Evolutionary conservation across 208 protist species (phyloP).

Genomic region (Trypanosoma avium): DNA sequence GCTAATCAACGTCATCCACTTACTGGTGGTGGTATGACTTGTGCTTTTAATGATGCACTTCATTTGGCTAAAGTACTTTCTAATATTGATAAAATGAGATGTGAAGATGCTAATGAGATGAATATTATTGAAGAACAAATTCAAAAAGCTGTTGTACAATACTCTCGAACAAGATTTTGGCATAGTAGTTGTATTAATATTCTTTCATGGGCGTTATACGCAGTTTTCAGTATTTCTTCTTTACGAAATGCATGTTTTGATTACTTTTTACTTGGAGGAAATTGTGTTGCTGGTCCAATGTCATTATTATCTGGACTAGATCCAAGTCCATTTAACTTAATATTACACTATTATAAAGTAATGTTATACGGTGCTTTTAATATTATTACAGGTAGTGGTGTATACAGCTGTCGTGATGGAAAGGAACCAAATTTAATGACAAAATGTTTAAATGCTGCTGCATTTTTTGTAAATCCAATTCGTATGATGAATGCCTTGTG

Average conservation of each 20-base stretch:
- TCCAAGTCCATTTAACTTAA: slow-evolving; percentile 52
- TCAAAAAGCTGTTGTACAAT: slow-evolving; percentile 56
- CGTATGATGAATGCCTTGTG: slow-evolving; percentile 58
- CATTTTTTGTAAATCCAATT: slow-evolving; percentile 57
- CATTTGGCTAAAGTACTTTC: slow-evolving; percentile 66
- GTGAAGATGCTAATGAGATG: slow-evolving; percentile 43
- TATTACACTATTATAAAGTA: slow-evolving; percentile 89
- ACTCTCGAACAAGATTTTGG: slow-evolving; percentile 50
- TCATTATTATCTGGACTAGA: slow-evolving; percentile 82
- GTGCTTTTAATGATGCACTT: slow-evolving; percentile 87
- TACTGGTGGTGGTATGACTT: slow-evolving; percentile 92
- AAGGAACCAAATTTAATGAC: slow-evolving; percentile 10
- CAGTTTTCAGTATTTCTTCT: slow-evolving; percentile 67
- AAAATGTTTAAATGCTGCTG: slow-evolving; percentile 48
- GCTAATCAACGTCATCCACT: slow-evolving; percentile 94
- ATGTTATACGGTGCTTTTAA: slow-evolving; percentile 60
- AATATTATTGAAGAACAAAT: slow-evolving; percentile 55
- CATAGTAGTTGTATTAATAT: slow-evolving; percentile 91
- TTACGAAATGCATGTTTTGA: slow-evolving; percentile 89
- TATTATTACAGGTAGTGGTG: slow-evolving; percentile 48
- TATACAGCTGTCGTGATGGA: slow-evolving; percentile 27
- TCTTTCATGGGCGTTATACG: slow-evolving; percentile 90
- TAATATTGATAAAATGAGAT: slow-evolving; percentile 42
- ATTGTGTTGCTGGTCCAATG: slow-evolving; percentile 85
- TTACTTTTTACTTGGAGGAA: slow-evolving; percentile 88